Evolutionary conservation across 139 green algal species (phyloP).

Genomic region (Edaphochlamys debaryana): DNA sequence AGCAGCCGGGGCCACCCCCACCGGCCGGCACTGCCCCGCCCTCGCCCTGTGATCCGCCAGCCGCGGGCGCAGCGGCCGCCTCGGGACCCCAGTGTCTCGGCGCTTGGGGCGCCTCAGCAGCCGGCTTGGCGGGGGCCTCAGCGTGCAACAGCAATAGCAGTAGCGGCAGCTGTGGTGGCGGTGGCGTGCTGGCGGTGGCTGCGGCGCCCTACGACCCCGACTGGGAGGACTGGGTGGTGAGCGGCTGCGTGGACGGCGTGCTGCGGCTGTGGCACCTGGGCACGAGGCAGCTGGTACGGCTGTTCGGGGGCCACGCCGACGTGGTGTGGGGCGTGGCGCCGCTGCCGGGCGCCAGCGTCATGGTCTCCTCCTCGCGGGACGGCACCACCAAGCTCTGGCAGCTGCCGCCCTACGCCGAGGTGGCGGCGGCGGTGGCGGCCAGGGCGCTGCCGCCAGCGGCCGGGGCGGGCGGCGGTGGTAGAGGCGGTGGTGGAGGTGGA

Average conservation of each 20-base stretch:
- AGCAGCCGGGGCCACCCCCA: too few relatives aligned
- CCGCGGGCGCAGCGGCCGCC: too few relatives aligned
- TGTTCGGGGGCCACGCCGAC: neutral
- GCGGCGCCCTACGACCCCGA: conserved; percentile 1
- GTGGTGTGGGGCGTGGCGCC: conserved; percentile 19
- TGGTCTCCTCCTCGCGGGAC: conserved; percentile 14
- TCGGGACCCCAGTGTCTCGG: too few relatives aligned
- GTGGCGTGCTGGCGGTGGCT: too few relatives aligned
- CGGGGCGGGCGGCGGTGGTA: neutral
- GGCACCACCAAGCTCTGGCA: conserved; percentile 18
- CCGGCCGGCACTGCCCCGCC: too few relatives aligned
- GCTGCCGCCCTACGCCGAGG: neutral
- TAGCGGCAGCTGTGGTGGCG: too few relatives aligned
- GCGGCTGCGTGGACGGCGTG: conserved; percentile 21
- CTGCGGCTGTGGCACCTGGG: conserved; percentile 33
- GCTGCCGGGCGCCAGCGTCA: conserved; percentile 15
- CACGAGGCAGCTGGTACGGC: neutral
- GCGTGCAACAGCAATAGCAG: too few relatives aligned
- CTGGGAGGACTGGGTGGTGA: conserved; percentile 32
- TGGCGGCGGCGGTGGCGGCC: neutral
- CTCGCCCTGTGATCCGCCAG: too few relatives aligned
- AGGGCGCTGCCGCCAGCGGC: neutral
- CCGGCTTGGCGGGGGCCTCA: too few relatives aligned
- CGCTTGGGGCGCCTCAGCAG: too few relatives aligned
- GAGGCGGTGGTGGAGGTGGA: neutral